Evolutionary conservation across 78 protist genomes (phyloP).

Genomic region (Dictyostelium brefeldianum): DNA sequence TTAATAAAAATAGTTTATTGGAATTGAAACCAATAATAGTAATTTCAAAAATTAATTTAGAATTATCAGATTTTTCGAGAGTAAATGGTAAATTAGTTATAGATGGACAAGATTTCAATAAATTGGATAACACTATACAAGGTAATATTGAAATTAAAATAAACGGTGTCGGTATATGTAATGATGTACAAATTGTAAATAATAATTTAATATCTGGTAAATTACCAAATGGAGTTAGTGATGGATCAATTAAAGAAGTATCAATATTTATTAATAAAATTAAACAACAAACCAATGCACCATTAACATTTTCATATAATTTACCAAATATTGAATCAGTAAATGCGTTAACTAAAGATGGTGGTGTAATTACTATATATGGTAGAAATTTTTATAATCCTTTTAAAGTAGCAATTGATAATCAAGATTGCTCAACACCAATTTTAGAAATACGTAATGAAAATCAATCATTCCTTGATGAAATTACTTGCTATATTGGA

Average conservation of each 20-base stretch:
- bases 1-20: too few relatives aligned
- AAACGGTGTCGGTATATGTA: not conserved
- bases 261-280: not conserved
- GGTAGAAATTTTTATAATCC: not conserved
- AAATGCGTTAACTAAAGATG: not conserved
- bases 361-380: constrained; percentile 4
- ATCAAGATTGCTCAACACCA: not conserved
- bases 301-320: not conserved
- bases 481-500: not conserved
- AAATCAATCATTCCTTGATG: not conserved
- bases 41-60: not conserved
- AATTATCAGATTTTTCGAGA: not conserved
- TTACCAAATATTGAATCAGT: not conserved
- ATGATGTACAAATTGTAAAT: not conserved
- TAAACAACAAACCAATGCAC: not conserved
- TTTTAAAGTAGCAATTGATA: not conserved
- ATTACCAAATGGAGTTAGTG: not conserved
- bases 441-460: not conserved
- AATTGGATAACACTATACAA: not conserved
- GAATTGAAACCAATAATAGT: not conserved
- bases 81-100: not conserved
- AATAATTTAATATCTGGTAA: not conserved
- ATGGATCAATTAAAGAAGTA: not conserved
- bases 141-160: not conserved
- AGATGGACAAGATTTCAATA: not conserved